Conservation (phyloP, 2,329 filamentous ascomycete species). For the Rutstroemia sp. region DNA sequence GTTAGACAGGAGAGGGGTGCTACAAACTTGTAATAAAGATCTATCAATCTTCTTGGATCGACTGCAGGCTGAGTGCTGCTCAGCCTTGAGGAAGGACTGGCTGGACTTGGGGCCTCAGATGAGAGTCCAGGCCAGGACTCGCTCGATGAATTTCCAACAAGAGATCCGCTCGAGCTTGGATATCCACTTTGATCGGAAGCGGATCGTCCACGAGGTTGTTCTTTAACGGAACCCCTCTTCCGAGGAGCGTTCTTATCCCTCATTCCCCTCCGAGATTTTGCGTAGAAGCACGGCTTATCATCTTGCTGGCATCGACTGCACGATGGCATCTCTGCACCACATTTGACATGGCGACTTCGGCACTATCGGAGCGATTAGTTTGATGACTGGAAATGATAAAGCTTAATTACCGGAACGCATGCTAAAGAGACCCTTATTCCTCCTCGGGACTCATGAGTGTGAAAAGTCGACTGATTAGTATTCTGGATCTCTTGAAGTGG, state of each 20-base stretch:
- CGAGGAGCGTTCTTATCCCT: conserved; percentile 19
- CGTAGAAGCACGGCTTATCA: conserved; percentile 39
- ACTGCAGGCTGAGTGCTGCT: conserved; percentile 11
- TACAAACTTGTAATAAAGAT: conserved; percentile 22
- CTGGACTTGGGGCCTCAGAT: conserved; percentile 17
- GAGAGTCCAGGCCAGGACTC: conserved; percentile 12
- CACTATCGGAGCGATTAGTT: conserved; percentile 16
- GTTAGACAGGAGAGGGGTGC: not conserved
- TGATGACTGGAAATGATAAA: not conserved
- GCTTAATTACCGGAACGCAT: conserved; percentile 35
- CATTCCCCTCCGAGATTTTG: conserved; percentile 40
- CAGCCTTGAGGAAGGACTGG: conserved; percentile 12
- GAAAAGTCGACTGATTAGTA: not conserved
- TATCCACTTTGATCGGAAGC: not conserved
- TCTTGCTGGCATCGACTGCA: conserved; percentile 36
- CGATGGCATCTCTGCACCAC: conserved; percentile 37
- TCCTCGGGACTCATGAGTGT: conserved; percentile 11
- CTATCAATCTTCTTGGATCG: conserved; percentile 19
- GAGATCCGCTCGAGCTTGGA: not conserved
- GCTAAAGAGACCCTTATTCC: conserved; percentile 37
- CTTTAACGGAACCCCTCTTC: conserved; percentile 14
- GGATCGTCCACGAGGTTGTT: conserved; percentile 5
- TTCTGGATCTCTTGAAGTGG: conserved; percentile 4
- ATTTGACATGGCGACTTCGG: conserved; percentile 38
- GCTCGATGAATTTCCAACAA: conserved; percentile 4